Percentiles rank a stretch among this genome's conserved stretches.
Evolutionary conservation across 2,329 filamentous ascomycete species (phyloP).

Genomic region (Colletotrichum chrysophilum): DNA sequence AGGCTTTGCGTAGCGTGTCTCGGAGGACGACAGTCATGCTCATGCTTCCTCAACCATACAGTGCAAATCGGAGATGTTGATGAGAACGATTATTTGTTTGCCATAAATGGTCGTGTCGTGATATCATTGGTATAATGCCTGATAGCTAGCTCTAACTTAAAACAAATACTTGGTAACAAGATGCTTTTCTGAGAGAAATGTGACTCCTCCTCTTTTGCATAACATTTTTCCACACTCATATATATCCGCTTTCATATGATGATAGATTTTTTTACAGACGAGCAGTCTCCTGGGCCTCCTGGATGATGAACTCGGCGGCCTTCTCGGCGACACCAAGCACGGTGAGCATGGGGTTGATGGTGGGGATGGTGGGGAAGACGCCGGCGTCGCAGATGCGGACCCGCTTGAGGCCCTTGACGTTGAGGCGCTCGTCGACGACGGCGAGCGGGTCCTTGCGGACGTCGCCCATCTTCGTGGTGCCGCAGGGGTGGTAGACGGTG

Average conservation of each 20-base stretch:
- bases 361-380: slow-evolving; percentile 86
- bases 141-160: slow-evolving; percentile 10
- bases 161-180: neutral
- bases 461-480: slow-evolving; percentile 38
- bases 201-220: neutral
- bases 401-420: slow-evolving; percentile 40
- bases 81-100: neutral
- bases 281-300: slow-evolving; percentile 52
- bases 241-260: neutral
- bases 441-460: slow-evolving; percentile 73
- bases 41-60: neutral
- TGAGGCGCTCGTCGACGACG: slow-evolving; percentile 52
- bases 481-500: slow-evolving; percentile 31
- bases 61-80: neutral
- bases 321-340: slow-evolving; percentile 85
- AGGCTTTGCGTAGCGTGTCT: neutral
- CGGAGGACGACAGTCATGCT: neutral
- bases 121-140: slow-evolving; percentile 24
- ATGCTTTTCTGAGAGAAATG: slow-evolving; percentile 6
- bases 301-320: slow-evolving; percentile 81
- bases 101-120: neutral
- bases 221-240: neutral
- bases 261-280: slow-evolving; percentile 10
- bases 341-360: slow-evolving; percentile 90
- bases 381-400: slow-evolving; percentile 55